Percentiles rank a stretch among this genome's conserved stretches.
Evolutionary conservation across 805 yeast genomes (phyloP).

Genomic region (Wickerhamiella brachini): DNA sequence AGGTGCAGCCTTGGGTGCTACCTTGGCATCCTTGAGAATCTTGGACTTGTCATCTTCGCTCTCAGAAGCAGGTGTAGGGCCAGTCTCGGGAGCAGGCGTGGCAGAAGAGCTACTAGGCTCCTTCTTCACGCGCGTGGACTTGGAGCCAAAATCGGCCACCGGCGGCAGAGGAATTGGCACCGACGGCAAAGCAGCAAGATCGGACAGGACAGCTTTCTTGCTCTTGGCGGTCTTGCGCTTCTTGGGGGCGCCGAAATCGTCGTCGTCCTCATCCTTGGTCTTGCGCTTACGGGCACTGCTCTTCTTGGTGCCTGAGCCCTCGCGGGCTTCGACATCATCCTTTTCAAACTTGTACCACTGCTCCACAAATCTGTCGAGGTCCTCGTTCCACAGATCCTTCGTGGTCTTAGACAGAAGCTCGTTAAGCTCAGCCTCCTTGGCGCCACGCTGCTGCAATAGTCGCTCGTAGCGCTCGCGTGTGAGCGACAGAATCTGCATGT

Average conservation of each 20-base stretch:
- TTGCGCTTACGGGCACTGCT: slow-evolving; percentile 21
- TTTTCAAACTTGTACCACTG: slow-evolving; percentile 56
- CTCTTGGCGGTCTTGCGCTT: slow-evolving; percentile 17
- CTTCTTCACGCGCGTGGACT: slow-evolving; percentile 5
- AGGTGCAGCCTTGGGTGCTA: background rate
- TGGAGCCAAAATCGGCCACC: slow-evolving; percentile 10
- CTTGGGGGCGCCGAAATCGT: slow-evolving; percentile 19
- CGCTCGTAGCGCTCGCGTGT: slow-evolving; percentile 81
- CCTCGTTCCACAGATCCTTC: slow-evolving; percentile 78
- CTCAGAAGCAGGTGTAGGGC: slow-evolving; percentile 1
- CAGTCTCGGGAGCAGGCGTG: slow-evolving; percentile 3
- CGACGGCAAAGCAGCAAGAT: slow-evolving; percentile 1
- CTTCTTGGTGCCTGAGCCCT: slow-evolving; percentile 17
- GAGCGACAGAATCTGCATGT: slow-evolving; percentile 88
- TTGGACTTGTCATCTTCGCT: slow-evolving; percentile 8
- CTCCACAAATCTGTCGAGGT: slow-evolving; percentile 57
- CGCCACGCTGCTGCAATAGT: slow-evolving; percentile 57
- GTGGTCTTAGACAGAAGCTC: slow-evolving; percentile 53
- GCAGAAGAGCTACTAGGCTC: slow-evolving; percentile 4
- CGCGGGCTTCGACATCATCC: slow-evolving; percentile 48
- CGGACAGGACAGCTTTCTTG: slow-evolving; percentile 1
- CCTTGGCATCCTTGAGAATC: background rate
- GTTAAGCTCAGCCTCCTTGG: slow-evolving; percentile 58
- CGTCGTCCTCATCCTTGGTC: slow-evolving; percentile 24
- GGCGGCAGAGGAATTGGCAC: slow-evolving; percentile 14